phyloP scores from a whole-genome alignment of 768 basidiomycete genomes.

The Trichaptum fuscoviolaceum region DNA sequence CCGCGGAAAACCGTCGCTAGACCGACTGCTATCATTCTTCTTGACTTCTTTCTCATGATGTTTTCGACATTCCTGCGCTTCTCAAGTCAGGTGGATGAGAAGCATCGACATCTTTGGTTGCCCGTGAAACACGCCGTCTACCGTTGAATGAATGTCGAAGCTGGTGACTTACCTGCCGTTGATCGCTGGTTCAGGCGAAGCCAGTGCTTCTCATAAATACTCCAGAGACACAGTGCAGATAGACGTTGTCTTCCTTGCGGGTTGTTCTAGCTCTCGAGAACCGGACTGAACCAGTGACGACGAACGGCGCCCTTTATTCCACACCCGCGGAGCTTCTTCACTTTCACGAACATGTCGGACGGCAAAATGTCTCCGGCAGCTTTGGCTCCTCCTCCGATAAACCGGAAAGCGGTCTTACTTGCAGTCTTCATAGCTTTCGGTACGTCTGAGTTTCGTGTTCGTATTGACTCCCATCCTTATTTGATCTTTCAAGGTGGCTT shows the following conservation, averaged over 20 bases:
- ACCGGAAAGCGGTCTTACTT: slow-evolving; percentile 55
- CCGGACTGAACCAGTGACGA: background rate
- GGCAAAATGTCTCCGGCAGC: background rate
- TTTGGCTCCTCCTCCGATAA: slow-evolving; percentile 36
- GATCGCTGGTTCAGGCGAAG: background rate
- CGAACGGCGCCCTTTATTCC: background rate
- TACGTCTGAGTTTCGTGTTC: slow-evolving; percentile 25
- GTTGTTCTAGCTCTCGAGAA: background rate
- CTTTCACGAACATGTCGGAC: background rate
- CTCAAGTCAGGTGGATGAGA: background rate
- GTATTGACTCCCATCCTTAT: slow-evolving; percentile 1
- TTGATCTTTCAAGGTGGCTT: slow-evolving; percentile 35
- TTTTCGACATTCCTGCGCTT: background rate
- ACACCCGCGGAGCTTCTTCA: background rate
- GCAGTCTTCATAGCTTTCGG: slow-evolving; percentile 73
- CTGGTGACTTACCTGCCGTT: background rate
- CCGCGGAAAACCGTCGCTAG: background rate
- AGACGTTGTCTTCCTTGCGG: background rate
- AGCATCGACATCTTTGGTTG: background rate
- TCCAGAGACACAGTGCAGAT: background rate
- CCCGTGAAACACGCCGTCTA: background rate
- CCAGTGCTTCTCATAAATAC: background rate
- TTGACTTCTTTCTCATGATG: background rate
- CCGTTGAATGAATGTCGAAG: background rate
- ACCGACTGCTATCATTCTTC: background rate